A percentile compares a stretch with the other conserved stretches of the same genome.
Evolutionary conservation across 257 asterid genomes (phyloP).

Genomic region (Solanum okadae): DNA sequence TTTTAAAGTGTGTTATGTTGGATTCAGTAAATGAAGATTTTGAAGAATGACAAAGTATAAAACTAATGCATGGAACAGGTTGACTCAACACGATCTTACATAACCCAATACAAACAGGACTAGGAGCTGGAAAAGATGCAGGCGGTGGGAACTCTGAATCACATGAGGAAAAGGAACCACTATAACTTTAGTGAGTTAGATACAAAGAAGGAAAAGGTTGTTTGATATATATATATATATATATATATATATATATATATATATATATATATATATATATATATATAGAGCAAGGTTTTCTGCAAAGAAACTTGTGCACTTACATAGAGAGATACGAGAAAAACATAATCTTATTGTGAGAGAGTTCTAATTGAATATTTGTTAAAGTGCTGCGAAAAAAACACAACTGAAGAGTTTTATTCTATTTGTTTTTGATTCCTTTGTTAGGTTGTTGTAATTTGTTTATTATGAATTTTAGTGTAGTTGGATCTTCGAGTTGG

Average conservation of each 20-base stretch:
- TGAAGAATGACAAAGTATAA: not conserved
- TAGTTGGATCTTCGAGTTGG: not conserved
- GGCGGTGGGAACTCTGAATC: not conserved
- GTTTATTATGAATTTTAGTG: no score
- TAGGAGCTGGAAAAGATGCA: not conserved
- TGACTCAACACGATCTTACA: not conserved
- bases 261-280: no score
- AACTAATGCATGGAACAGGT: not conserved
- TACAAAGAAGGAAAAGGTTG: not conserved
- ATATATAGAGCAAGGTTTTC: no score
- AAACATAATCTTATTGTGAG: no score
- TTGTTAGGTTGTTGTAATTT: not conserved
- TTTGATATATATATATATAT: not conserved
- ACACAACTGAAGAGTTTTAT: not conserved
- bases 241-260: no score
- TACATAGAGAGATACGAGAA: not conserved
- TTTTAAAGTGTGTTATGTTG: no score
- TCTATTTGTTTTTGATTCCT: not conserved
- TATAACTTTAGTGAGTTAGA: not conserved
- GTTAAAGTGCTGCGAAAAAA: not conserved
- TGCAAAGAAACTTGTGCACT: not conserved
- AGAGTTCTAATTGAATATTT: not conserved
- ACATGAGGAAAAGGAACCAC: not conserved
- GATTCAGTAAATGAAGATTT: not conserved
- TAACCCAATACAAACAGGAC: not conserved